Percentiles rank a stretch among this genome's conserved stretches.
These are phyloP conservation scores for Psilocybe cubensis DNA, from an alignment of 768 basidiomycete genomes.

Conservation along the genomic window DNA sequence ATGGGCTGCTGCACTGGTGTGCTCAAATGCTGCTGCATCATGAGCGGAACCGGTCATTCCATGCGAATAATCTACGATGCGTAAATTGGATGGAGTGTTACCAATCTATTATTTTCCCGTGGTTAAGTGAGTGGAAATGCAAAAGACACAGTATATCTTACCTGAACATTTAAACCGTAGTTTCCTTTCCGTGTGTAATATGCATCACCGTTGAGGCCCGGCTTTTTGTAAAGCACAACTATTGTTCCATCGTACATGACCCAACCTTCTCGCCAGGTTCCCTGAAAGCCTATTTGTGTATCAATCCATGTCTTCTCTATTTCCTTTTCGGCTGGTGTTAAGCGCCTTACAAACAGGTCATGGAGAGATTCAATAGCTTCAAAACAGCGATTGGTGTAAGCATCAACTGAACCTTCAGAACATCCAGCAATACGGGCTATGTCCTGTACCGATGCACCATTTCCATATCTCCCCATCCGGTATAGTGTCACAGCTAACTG, in stretches of 20 bases:
- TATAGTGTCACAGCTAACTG: conserved; percentile 29
- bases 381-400: conserved; percentile 31
- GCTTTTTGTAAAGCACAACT: conserved; percentile 29
- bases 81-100: conserved; percentile 32
- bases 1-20: conserved; percentile 28
- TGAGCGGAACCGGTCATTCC: conserved; percentile 37
- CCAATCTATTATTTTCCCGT: conserved; percentile 30
- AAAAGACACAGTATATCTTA: conserved; percentile 17
- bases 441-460: conserved; percentile 33
- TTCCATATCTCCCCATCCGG: conserved; percentile 42
- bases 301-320: conserved; percentile 39
- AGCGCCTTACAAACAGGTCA: conserved; percentile 29
- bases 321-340: conserved; percentile 35
- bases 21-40: conserved; percentile 36
- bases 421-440: conserved; percentile 28
- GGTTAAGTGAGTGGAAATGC: not conserved
- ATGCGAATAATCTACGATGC: conserved; percentile 34
- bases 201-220: conserved; percentile 33
- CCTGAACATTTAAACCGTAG: conserved; percentile 41
- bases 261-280: conserved; percentile 38
- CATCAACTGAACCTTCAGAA: conserved; percentile 31
- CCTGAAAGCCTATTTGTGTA: conserved; percentile 29
- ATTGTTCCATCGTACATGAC: conserved; percentile 40
- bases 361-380: conserved; percentile 33
- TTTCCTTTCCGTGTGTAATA: conserved; percentile 38